These are phyloP conservation scores for Pseudonitzschia delicatissima DNA, from an alignment of 108 stramenopile species.

Conservation along the genomic window DNA sequence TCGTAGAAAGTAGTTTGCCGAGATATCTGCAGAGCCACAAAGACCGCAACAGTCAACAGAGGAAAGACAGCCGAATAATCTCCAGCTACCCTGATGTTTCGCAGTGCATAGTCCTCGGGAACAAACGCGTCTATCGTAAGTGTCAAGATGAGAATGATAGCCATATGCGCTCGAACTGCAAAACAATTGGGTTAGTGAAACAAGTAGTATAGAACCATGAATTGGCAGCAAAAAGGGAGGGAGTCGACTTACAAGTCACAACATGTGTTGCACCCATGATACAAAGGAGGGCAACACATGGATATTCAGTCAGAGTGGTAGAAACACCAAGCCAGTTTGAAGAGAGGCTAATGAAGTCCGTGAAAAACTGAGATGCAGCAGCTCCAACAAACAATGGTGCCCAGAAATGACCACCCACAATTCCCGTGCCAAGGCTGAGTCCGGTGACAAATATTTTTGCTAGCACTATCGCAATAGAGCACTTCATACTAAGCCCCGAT, in stretches of 20 bases:
- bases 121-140: constrained; percentile 56
- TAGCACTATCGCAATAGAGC: constrained; percentile 33
- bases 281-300: constrained; percentile 54
- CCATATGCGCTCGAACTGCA: constrained; percentile 51
- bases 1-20: constrained; percentile 43
- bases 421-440: constrained; percentile 53
- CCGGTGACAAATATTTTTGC: constrained; percentile 54
- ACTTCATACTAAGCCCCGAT: constrained; percentile 38
- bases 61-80: constrained; percentile 68
- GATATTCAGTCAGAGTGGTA: constrained; percentile 38
- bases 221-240: not conserved
- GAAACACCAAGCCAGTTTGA: constrained; percentile 22
- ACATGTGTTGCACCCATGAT: constrained; percentile 61
- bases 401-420: constrained; percentile 67
- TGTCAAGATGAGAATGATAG: constrained; percentile 61
- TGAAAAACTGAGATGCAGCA: constrained; percentile 48
- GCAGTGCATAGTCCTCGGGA: constrained; percentile 23
- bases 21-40: constrained; percentile 47
- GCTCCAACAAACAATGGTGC: constrained; percentile 56
- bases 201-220: not conserved
- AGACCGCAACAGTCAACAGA: constrained; percentile 51
- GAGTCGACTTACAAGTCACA: constrained; percentile 32
- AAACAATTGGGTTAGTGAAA: not conserved
- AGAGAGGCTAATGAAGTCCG: constrained; percentile 21
- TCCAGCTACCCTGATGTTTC: constrained; percentile 30